Conservation (phyloP, 352 stramenopile genomes). For the Globisporangium viniferum region DNA sequence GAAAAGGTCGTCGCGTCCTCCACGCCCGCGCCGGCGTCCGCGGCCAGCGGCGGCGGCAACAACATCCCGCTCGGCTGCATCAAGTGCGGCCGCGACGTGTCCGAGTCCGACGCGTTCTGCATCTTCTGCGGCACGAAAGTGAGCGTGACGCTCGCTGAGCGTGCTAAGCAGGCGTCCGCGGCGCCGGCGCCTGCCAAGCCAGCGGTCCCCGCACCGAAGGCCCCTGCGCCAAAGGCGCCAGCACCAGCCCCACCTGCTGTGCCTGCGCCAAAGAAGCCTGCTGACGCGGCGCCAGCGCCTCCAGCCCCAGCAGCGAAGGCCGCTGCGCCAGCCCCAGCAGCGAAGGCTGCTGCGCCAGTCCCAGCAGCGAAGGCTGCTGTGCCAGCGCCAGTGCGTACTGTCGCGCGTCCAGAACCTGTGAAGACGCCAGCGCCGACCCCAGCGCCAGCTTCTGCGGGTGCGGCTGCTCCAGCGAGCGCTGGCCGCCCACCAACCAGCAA, state of each 20-base stretch:
- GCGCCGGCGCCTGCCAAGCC: constrained; percentile 14
- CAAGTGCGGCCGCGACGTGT: constrained; percentile 75
- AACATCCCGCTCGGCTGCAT: constrained; percentile 62
- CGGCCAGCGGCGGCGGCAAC: constrained; percentile 23
- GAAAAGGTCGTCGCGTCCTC: constrained; percentile 46
- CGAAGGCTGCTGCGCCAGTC: constrained; percentile 13
- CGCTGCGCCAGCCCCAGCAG: constrained; percentile 19
- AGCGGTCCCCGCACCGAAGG: constrained; percentile 19
- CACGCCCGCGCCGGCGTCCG: constrained; percentile 6
- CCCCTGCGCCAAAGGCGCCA: constrained; percentile 2
- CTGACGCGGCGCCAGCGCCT: constrained; percentile 17
- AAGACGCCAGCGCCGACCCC: constrained; percentile 18
- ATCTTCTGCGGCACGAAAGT: constrained; percentile 88
- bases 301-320: constrained; percentile 14
- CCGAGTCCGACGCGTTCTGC: constrained; percentile 75
- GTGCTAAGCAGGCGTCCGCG: constrained; percentile 29
- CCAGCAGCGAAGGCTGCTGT: constrained; percentile 13
- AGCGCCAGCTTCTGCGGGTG: constrained; percentile 10
- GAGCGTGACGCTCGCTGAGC: constrained; percentile 56
- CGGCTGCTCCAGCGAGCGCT: neutral
- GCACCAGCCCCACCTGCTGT: neutral
- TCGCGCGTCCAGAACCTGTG: constrained; percentile 9
- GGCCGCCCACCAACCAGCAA: constrained; percentile 10
- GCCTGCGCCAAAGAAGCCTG: constrained; percentile 8
- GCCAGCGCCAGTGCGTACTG: constrained; percentile 15